These are phyloP conservation scores for Panicum virgatum DNA, from an alignment of 202 grass and related monocot species.

Conservation along the genomic window DNA sequence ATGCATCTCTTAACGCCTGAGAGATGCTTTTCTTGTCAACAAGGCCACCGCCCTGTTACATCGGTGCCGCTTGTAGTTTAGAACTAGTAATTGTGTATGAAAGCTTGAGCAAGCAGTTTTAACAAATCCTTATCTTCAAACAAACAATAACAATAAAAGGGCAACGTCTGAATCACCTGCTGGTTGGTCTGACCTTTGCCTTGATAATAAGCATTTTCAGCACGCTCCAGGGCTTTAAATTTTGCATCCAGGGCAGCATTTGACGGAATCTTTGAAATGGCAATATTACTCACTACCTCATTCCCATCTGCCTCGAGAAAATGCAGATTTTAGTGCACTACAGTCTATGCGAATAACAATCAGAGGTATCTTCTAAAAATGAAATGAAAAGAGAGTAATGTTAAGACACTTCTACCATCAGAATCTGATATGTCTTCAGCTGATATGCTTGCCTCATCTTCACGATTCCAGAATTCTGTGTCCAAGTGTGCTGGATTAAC, in stretches of 20 bases:
- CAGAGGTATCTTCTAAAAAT: not conserved
- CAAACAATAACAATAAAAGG: slow-evolving; percentile 28
- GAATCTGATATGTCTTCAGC: slow-evolving; percentile 87
- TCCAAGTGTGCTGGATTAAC: slow-evolving; percentile 44
- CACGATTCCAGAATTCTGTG: slow-evolving; percentile 88
- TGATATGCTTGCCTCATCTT: slow-evolving; percentile 71
- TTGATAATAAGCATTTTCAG: slow-evolving; percentile 88
- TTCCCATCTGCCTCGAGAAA: slow-evolving; percentile 50
- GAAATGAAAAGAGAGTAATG: not conserved
- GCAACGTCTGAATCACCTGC: slow-evolving; percentile 52
- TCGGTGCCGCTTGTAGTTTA: slow-evolving; percentile 26
- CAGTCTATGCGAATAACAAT: slow-evolving; percentile 21
- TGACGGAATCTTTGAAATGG: slow-evolving; percentile 56
- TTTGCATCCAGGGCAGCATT: slow-evolving; percentile 66
- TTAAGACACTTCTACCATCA: slow-evolving; percentile 63
- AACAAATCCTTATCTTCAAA: not conserved
- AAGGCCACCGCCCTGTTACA: slow-evolving; percentile 51
- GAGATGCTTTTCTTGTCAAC: slow-evolving; percentile 77
- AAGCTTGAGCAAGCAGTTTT: slow-evolving; percentile 13
- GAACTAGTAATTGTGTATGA: not conserved
- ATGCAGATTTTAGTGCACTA: slow-evolving; percentile 20
- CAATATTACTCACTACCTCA: slow-evolving; percentile 42
- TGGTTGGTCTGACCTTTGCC: slow-evolving; percentile 59
- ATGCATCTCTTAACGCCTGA: slow-evolving; percentile 67
- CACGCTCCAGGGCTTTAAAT: slow-evolving; percentile 73